Base-by-base conservation (phyloP, 257 asterid species). In the Fraxinus quadrangulata region DNA sequence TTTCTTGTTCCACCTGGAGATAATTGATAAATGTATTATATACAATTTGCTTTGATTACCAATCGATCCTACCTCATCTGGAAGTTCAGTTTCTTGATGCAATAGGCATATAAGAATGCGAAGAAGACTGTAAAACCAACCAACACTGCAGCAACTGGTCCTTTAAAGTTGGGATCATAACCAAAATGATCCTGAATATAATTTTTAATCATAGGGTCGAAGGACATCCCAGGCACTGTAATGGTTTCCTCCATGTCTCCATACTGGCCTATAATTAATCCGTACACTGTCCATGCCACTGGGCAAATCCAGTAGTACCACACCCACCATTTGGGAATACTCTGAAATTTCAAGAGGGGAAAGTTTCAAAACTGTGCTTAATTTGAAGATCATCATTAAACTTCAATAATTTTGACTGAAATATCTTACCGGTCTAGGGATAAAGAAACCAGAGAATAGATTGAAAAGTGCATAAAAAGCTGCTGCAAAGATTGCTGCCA, bases 221-320 rank as follows among this genome's bases (percentile, higher is more conserved):
- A 4, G 2, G 63, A 5, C 70, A 13, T 63, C 36, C 84, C 90
- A 5, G 86, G 77, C 6, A 83, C 92, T 13, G 0, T n/a, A 30
- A 90, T 85, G 19, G 67, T 56, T 0, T 67, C 74, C 81, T 84
- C 87, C 14, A 83, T 39, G 59, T 91, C 92, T 5, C 94, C 92
- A 16, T 89, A 91, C 71, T 91, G 94, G 9, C 91, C 84, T 26
- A 86, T 80, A 14, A 91, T 88, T 63, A 82, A 21, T 19, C 97
- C 97, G 5, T 91, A 86, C 0, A 91, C 89, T 5, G 93, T 90
- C 93, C 93, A 91, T 2, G 97, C 93, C 77, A 88, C 81, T 1
- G 95, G 97, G 63, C 90, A 88, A 30, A 85, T 84, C 95, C 95
- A 90, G 78, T 90, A 87, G 72, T 91, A 91, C 95, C 97, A 91